Conservation (phyloP, 352 stramenopile genomes). For the Halophytophthora polymorphica region DNA sequence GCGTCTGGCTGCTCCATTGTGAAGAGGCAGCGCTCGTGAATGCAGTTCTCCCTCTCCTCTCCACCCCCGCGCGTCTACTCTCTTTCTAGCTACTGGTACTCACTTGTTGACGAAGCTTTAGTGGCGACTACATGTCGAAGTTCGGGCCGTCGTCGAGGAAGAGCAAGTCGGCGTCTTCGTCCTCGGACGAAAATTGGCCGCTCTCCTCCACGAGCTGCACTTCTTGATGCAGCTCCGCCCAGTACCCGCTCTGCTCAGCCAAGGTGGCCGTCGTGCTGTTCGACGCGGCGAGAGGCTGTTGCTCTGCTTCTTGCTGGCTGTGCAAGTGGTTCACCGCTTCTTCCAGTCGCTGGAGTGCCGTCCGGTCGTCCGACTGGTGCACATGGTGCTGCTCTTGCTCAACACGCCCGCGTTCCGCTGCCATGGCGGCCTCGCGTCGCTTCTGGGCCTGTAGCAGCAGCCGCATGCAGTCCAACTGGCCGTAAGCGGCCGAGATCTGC, state of each 20-base stretch:
- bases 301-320: slow-evolving; percentile 29
- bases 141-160: slow-evolving; percentile 6
- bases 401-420: background rate
- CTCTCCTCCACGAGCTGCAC: slow-evolving; percentile 76
- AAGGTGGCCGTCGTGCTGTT: background rate
- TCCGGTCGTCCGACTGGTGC: slow-evolving; percentile 19
- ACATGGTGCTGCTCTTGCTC: slow-evolving; percentile 9
- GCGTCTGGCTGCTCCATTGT: slow-evolving; percentile 21
- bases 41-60: slow-evolving; percentile 18
- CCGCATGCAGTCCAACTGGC: slow-evolving; percentile 48
- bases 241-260: slow-evolving; percentile 36
- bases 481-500: slow-evolving; percentile 40
- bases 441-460: slow-evolving; percentile 32
- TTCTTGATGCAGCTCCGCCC: slow-evolving; percentile 67
- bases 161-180: slow-evolving; percentile 30
- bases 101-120: slow-evolving; percentile 1
- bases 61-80: background rate
- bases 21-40: slow-evolving; percentile 21
- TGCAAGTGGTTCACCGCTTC: slow-evolving; percentile 32
- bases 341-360: slow-evolving; percentile 19
- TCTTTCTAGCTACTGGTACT: background rate
- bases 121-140: slow-evolving; percentile 6
- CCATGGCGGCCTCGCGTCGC: slow-evolving; percentile 3
- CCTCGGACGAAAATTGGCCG: slow-evolving; percentile 67
- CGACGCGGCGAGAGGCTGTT: slow-evolving; percentile 22